A percentile compares a stretch with the other conserved stretches of the same genome.
Conservation (phyloP, 2,329 filamentous ascomycete genomes). For the Zopfia rhizophila region DNA sequence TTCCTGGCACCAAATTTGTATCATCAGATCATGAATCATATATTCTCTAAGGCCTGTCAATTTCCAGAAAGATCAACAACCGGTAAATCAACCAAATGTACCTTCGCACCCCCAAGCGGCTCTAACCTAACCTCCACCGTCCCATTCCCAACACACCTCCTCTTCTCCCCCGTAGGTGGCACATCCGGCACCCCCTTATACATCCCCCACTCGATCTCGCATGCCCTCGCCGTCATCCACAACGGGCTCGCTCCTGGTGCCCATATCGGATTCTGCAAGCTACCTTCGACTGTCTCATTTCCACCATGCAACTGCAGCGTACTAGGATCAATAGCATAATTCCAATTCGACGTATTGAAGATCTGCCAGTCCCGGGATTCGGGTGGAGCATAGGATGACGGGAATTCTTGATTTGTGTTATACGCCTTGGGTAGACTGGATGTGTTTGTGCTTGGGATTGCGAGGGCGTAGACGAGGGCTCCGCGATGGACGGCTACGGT, state of each 20-base stretch:
- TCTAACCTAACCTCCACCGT: constrained; percentile 39
- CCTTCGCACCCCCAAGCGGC: constrained; percentile 50
- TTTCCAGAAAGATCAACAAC: too few species aligned
- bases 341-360: constrained; percentile 46
- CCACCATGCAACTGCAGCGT: constrained; percentile 30
- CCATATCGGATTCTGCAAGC: constrained; percentile 46
- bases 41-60: too few species aligned
- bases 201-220: constrained; percentile 50
- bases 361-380: constrained; percentile 40
- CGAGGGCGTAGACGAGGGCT: constrained; percentile 51
- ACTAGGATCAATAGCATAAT: constrained; percentile 48
- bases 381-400: constrained; percentile 25
- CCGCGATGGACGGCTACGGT: constrained; percentile 50
- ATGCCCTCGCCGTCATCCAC: constrained; percentile 44
- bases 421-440: constrained; percentile 29
- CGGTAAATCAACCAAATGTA: constrained; percentile 52
- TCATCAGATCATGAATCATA: too few species aligned
- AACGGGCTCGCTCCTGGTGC: constrained; percentile 42
- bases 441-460: constrained; percentile 35
- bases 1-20: too few species aligned
- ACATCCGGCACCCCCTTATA: constrained; percentile 40
- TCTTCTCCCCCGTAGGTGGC: constrained; percentile 32
- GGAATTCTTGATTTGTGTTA: constrained; percentile 16
- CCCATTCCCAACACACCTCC: constrained; percentile 35
- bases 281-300: background rate